Conservation (phyloP, 78 protist species). For the Parvularia atlantis region DNA sequence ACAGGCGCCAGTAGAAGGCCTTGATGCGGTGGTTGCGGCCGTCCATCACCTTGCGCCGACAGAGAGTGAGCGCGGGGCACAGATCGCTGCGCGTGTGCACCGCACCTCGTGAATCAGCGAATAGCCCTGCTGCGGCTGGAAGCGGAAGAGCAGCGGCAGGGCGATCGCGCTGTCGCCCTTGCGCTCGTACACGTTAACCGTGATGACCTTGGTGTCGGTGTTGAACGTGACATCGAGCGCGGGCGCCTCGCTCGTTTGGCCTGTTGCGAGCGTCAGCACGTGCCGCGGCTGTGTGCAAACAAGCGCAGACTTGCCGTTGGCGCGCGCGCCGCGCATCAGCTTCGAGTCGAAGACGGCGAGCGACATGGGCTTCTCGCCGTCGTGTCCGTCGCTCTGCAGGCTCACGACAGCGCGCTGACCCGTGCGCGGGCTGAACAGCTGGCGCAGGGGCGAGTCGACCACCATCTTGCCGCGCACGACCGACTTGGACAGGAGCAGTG, state of each 20-base stretch:
- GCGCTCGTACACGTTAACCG: background rate
- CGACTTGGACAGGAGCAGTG: no score
- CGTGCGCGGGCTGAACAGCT: slow-evolving; percentile 10
- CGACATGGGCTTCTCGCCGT: background rate
- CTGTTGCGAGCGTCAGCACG: no score
- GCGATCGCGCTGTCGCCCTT: background rate
- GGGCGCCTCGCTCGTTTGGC: no score
- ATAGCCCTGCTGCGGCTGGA: slow-evolving; percentile 9
- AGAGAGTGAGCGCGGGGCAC: background rate
- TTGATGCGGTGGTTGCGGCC: slow-evolving; percentile 8
- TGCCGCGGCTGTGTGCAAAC: no score
- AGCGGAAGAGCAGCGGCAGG: slow-evolving; percentile 11
- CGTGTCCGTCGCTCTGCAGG: no score
- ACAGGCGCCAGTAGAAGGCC: slow-evolving; percentile 27
- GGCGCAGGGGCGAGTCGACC: slow-evolving; percentile 1
- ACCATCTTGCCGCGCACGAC: slow-evolving; percentile 1
- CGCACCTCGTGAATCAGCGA: slow-evolving; percentile 36
- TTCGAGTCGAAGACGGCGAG: slow-evolving; percentile 11
- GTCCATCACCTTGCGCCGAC: background rate
- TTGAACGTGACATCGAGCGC: no score
- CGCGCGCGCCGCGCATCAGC: no score
- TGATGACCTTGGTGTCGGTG: background rate
- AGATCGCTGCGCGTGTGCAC: background rate
- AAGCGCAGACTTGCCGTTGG: no score
- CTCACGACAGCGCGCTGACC: slow-evolving; percentile 5